phyloP scores from a whole-genome alignment of 768 basidiomycete species.

The Kwoniella dendrophila region DNA sequence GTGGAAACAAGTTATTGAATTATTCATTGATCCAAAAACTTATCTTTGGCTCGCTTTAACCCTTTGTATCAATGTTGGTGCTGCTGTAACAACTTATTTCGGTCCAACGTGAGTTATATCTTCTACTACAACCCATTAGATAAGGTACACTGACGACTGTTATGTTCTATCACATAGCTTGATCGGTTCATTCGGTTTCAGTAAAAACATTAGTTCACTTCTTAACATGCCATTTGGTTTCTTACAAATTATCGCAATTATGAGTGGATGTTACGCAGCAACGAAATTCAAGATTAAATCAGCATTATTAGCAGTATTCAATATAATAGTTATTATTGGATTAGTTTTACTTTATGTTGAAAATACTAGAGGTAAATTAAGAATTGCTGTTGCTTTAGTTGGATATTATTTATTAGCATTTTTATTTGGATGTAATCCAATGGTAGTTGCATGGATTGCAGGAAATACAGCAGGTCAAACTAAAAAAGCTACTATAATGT shows the following conservation, averaged over 20 bases:
- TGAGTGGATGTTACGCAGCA: constrained; percentile 40
- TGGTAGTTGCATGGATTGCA: constrained; percentile 37
- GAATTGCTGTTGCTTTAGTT: constrained; percentile 38
- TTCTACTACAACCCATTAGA: no score
- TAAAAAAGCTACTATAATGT: constrained; percentile 58
- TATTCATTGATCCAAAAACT: constrained; percentile 46
- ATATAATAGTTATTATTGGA: constrained; percentile 44
- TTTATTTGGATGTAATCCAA: constrained; percentile 54
- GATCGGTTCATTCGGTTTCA: constrained; percentile 39
- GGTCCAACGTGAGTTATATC: constrained; percentile 17
- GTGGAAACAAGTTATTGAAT: constrained; percentile 42
- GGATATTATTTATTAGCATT: constrained; percentile 55
- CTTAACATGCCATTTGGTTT: constrained; percentile 51
- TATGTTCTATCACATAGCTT: constrained; percentile 21
- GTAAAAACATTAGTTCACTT: constrained; percentile 30
- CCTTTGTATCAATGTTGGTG: constrained; percentile 44
- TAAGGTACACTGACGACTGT: no score
- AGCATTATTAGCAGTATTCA: constrained; percentile 31
- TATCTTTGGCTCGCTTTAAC: constrained; percentile 39
- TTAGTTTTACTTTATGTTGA: constrained; percentile 41
- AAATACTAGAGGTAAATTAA: constrained; percentile 4
- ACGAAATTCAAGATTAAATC: constrained; percentile 42
- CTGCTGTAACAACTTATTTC: constrained; percentile 47
- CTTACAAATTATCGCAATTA: constrained; percentile 45
- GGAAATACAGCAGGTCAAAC: constrained; percentile 38